Conservation (phyloP, 2,329 filamentous ascomycete genomes). For the Colletotrichum lentis region DNA sequence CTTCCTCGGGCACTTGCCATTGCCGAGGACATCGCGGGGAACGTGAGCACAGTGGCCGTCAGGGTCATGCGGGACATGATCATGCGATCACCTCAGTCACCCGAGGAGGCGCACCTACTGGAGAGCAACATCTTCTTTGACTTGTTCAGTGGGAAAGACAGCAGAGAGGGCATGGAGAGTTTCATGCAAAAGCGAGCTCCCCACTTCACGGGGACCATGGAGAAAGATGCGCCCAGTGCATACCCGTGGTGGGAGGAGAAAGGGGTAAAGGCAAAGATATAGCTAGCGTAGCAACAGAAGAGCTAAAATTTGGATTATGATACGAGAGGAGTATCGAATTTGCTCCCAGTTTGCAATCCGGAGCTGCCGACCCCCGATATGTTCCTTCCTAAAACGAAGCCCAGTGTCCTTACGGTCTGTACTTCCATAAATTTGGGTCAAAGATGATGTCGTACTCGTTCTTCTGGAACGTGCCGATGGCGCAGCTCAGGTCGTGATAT, state of each 20-base stretch:
- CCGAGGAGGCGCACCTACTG: slow-evolving; percentile 75
- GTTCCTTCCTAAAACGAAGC: background rate
- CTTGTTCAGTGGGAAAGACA: slow-evolving; percentile 65
- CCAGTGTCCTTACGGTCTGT: slow-evolving; percentile 42
- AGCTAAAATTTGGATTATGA: background rate
- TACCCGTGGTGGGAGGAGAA: slow-evolving; percentile 75
- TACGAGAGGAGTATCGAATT: background rate
- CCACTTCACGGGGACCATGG: slow-evolving; percentile 67
- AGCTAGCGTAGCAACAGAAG: background rate
- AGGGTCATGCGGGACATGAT: slow-evolving; percentile 77
- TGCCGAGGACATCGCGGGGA: slow-evolving; percentile 71
- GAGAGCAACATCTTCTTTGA: slow-evolving; percentile 72
- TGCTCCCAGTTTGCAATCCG: background rate
- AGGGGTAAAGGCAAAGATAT: slow-evolving; percentile 44
- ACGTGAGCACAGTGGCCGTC: slow-evolving; percentile 70
- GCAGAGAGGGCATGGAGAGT: slow-evolving; percentile 72
- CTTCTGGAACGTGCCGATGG: slow-evolving; percentile 75
- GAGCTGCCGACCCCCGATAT: background rate
- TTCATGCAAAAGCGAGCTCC: slow-evolving; percentile 75
- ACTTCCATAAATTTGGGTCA: slow-evolving; percentile 66
- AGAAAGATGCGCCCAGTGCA: slow-evolving; percentile 63
- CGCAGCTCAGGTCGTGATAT: slow-evolving; percentile 73
- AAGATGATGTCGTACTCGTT: slow-evolving; percentile 74
- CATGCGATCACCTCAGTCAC: slow-evolving; percentile 64
- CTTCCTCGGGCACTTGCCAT: slow-evolving; percentile 71